These are phyloP conservation scores for Proliferodiscus dingleyae DNA, from an alignment of 2,329 filamentous ascomycete genomes.

Conservation along the genomic window DNA sequence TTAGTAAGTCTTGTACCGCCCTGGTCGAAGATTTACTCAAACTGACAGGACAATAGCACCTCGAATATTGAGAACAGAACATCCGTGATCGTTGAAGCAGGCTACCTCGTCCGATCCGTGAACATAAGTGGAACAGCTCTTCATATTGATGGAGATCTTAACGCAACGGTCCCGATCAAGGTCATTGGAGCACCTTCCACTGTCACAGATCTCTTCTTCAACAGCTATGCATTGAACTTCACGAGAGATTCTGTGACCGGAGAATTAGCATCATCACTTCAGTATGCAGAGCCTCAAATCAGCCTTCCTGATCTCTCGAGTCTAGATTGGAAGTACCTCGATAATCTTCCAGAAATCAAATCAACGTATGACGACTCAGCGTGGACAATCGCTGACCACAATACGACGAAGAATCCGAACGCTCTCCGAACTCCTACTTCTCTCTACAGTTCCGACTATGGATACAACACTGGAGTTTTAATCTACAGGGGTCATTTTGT, in stretches of 20 bases:
- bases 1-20: constrained; percentile 22
- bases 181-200: constrained; percentile 56
- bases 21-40: neutral
- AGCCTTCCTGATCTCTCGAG: constrained; percentile 52
- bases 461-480: constrained; percentile 64
- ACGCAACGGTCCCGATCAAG: constrained; percentile 62
- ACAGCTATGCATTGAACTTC: constrained; percentile 42
- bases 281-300: constrained; percentile 46
- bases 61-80: constrained; percentile 32
- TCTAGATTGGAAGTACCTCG: constrained; percentile 63
- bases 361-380: constrained; percentile 60
- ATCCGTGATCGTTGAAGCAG: constrained; percentile 57
- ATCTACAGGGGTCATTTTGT: constrained; percentile 67
- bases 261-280: constrained; percentile 46
- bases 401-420: constrained; percentile 55
- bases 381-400: constrained; percentile 59
- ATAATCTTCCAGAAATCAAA: constrained; percentile 66
- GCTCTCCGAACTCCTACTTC: constrained; percentile 56
- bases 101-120: constrained; percentile 60
- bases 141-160: constrained; percentile 65
- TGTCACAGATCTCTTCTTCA: constrained; percentile 56
- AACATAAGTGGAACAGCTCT: constrained; percentile 51
- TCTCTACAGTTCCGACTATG: constrained; percentile 68
- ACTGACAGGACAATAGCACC: constrained; percentile 18
- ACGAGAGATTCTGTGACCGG: constrained; percentile 40